Conservation (phyloP, 805 yeast genomes). For the Saccharomyces mikatae region DNA sequence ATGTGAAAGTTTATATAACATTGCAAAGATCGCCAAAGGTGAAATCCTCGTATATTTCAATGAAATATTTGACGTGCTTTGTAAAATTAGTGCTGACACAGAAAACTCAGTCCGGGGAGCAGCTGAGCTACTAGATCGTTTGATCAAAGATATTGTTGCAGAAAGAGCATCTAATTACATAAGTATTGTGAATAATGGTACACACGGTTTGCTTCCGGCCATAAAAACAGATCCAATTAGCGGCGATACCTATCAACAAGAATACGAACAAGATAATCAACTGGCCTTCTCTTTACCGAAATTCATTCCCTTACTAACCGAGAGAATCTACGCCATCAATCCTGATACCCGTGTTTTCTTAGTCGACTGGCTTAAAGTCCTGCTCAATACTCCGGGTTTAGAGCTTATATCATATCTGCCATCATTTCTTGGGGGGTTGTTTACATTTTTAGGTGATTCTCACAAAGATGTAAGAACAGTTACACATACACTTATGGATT, state of each 20-base stretch:
- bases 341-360: conserved; percentile 88
- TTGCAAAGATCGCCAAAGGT: conserved; percentile 93
- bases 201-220: conserved; percentile 35
- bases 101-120: conserved; percentile 91
- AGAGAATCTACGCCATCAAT: conserved; percentile 84
- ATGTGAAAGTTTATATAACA: conserved; percentile 90
- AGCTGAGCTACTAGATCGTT: conserved; percentile 83
- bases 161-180: conserved; percentile 88
- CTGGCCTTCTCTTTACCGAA: conserved; percentile 73
- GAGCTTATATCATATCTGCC: conserved; percentile 84
- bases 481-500: conserved; percentile 68
- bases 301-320: conserved; percentile 85
- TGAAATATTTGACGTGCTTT: conserved; percentile 88
- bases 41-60: conserved; percentile 86
- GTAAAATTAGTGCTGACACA: conserved; percentile 81
- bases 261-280: conserved; percentile 42
- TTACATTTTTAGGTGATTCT: conserved; percentile 71
- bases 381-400: conserved; percentile 86
- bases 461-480: conserved; percentile 82
- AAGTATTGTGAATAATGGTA: conserved; percentile 52
- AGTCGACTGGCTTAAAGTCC: conserved; percentile 87
- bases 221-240: conserved; percentile 42
- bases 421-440: conserved; percentile 71
- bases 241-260: conserved; percentile 53
- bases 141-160: conserved; percentile 88